phyloP scores from a whole-genome alignment of 2,329 filamentous ascomycete species.

The Diplodia sapinea region DNA sequence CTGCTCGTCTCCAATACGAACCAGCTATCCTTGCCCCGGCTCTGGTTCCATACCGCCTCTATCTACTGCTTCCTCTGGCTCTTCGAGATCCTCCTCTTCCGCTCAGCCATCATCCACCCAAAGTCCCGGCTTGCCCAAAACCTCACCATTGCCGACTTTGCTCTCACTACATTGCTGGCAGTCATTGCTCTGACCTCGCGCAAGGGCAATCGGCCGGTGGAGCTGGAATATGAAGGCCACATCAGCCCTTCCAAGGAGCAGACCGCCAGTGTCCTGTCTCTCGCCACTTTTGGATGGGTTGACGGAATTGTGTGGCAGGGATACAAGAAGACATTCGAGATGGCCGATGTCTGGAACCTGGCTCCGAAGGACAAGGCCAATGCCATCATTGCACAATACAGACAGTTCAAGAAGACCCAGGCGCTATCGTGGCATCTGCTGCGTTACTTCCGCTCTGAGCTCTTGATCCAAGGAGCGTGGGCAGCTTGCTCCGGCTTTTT shows the following conservation, averaged over 20 bases:
- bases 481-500: conserved; percentile 80
- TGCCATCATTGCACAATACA: conserved; percentile 78
- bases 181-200: conserved; percentile 79
- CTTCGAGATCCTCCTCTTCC: conserved; percentile 76
- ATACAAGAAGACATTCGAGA: conserved; percentile 81
- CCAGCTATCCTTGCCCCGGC: conserved; percentile 69
- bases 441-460: conserved; percentile 78
- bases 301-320: conserved; percentile 88
- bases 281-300: conserved; percentile 88
- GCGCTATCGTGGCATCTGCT: conserved; percentile 80
- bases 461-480: conserved; percentile 80
- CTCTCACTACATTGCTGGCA: conserved; percentile 74
- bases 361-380: conserved; percentile 86
- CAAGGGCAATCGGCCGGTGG: conserved; percentile 88
- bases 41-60: conserved; percentile 92
- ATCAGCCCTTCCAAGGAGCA: conserved; percentile 88
- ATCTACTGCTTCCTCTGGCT: conserved; percentile 87
- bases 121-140: conserved; percentile 66
- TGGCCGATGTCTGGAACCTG: conserved; percentile 90
- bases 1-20: conserved; percentile 66
- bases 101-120: conserved; percentile 82
- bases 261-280: conserved; percentile 83
- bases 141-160: conserved; percentile 76
- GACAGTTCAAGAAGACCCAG: conserved; percentile 81
- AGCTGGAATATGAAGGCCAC: conserved; percentile 86